phyloP scores from a whole-genome alignment of 176 grass and related monocot genomes.

The Carex littledalei region DNA sequence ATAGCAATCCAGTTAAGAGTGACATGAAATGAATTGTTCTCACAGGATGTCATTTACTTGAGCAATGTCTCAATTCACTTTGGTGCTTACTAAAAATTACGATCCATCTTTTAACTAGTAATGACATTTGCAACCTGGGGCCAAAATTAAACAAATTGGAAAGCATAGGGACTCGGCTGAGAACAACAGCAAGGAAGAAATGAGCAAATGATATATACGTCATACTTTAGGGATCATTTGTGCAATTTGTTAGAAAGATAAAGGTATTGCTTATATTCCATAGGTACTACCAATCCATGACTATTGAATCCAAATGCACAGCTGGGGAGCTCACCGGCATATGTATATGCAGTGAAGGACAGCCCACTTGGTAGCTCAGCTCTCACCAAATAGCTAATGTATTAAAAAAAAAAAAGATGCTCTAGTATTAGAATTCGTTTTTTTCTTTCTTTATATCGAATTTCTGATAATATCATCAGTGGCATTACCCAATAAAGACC shows the following conservation, averaged over 20 bases:
- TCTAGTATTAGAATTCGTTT: background rate
- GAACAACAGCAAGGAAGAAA: background rate
- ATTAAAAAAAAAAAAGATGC: background rate
- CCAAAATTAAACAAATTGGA: background rate
- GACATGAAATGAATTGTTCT: background rate
- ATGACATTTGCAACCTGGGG: background rate
- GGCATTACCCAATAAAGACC: background rate
- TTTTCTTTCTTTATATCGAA: background rate
- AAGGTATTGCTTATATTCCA: background rate
- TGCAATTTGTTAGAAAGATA: background rate
- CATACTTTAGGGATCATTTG: background rate
- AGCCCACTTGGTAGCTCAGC: constrained; percentile 41
- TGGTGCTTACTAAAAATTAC: background rate
- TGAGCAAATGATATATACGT: background rate
- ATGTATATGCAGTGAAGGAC: constrained; percentile 72
- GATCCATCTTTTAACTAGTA: background rate
- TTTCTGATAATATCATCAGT: background rate
- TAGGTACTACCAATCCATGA: constrained; percentile 49
- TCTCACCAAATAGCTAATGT: constrained; percentile 50
- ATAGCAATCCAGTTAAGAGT: background rate
- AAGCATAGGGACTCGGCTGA: background rate
- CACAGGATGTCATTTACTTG: background rate
- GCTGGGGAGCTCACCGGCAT: constrained; percentile 75
- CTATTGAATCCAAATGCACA: constrained; percentile 93
- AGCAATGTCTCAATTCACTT: background rate